These are phyloP conservation scores for Carex myosuroides DNA, from an alignment of 176 grass and related monocot genomes.

Conservation along the genomic window DNA sequence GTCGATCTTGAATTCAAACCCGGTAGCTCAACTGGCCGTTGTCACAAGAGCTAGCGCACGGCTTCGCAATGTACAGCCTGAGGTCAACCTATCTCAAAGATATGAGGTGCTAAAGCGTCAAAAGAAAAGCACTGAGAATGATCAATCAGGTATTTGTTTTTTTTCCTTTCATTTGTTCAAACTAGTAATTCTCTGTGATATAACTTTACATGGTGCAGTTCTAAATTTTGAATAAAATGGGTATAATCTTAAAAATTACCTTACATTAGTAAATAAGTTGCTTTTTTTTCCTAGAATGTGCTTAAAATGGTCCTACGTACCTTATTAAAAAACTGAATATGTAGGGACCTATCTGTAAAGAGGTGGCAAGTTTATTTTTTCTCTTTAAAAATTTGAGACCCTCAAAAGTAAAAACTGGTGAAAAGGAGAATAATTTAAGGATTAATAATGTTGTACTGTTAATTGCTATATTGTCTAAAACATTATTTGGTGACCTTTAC, in stretches of 20 bases:
- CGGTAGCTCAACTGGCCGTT: conserved; percentile 67
- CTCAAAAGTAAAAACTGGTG: not conserved
- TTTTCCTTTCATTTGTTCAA: not conserved
- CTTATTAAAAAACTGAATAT: not conserved
- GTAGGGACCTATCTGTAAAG: not conserved
- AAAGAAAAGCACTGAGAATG: conserved; percentile 68
- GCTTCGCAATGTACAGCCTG: conserved; percentile 87
- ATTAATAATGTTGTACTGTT: not conserved
- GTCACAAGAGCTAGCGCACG: conserved; percentile 74
- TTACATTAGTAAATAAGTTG: not conserved
- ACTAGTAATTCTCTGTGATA: not conserved
- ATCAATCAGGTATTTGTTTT: conserved; percentile 46
- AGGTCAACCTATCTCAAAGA: conserved; percentile 66
- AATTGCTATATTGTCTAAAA: not conserved
- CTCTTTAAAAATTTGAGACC: not conserved
- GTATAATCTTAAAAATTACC: not conserved
- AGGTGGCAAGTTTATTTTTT: not conserved
- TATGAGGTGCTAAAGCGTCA: conserved; percentile 69
- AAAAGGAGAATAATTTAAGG: not conserved
- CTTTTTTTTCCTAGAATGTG: not conserved
- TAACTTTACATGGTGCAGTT: not conserved
- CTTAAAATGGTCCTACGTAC: not conserved
- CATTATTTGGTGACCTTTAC: conserved; percentile 15
- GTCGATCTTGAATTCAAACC: conserved; percentile 53
- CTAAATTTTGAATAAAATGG: not conserved